Base-by-base conservation (phyloP, 2,329 filamentous ascomycete genomes). In the Exophiala lecanii-corni region DNA sequence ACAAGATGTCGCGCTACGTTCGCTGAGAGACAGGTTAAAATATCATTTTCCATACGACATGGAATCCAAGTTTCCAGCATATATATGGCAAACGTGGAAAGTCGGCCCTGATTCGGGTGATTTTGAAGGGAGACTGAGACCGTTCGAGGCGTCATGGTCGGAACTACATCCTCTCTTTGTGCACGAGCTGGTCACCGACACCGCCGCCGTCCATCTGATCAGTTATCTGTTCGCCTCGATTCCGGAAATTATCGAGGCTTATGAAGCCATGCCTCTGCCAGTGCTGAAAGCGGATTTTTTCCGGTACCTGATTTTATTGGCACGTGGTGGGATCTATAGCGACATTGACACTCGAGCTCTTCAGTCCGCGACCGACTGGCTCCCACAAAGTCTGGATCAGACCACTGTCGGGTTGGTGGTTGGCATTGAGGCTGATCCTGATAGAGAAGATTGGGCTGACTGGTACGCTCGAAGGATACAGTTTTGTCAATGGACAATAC, bases 81-180 rank as follows among this genome's bases (percentile, higher is more conserved):
- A 95, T 71, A 94, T 98, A 61, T 98, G 92, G 92, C 92, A 98
- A 73, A 98, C 92, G 10, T 98, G 92, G 92, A 96, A 94, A 65
- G 83, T 80, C 59, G 86, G 81, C 1, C 89, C 91, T 0, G 77
- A 82, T 1, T 84, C 87, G 16, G 74, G 79, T 38, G 75, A 86
- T 49, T 98, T 98, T 61, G 68, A 67, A 9, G 79, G 83, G 50
- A 69, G 73, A 15, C 89, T 95, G 61, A 82, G 89, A 49, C 80
- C 85, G 35, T 76, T 88, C 47, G 92, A 97, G 68, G 86, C 87
- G 10, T 89, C 85, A 49, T 98, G 92, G 92, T 84, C 86, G 6
- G 76, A 86, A 55, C 70, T 84, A 57, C 89, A 98, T 63, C 91
- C 89, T 0, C 82, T 82, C 16, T 98, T 98, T 61, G 81, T 96